Evolutionary conservation across 192 early-diverging fungal species (phyloP).

Genomic region (Coemansia sp.): DNA sequence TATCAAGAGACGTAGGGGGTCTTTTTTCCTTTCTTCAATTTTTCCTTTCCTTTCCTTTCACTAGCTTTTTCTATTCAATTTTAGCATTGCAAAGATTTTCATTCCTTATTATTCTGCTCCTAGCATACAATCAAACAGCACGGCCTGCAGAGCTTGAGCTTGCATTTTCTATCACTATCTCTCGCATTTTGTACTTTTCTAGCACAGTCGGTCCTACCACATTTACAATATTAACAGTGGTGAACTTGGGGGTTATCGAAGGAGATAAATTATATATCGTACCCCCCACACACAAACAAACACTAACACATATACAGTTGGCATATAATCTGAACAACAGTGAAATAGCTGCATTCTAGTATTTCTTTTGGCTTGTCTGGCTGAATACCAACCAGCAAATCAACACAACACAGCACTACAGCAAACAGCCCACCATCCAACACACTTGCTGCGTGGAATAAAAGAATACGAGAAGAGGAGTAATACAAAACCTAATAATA

Average conservation of each 20-base stretch:
- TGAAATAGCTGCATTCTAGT: not conserved
- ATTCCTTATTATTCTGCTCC: no score
- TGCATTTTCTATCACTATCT: no score
- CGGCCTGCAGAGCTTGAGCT: no score
- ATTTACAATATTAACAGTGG: not conserved
- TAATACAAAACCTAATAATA: no score
- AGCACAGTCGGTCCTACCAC: not conserved
- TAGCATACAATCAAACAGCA: no score
- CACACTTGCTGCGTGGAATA: not conserved
- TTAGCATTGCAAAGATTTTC: not conserved
- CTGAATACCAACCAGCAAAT: not conserved
- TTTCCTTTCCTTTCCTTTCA: not conserved
- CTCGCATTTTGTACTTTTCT: not conserved
- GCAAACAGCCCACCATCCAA: not conserved
- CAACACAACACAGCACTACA: not conserved
- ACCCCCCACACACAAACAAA: not conserved
- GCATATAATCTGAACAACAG: not conserved
- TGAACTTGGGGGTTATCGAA: no score
- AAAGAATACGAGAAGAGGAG: no score
- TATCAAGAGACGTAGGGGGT: not conserved
- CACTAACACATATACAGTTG: not conserved
- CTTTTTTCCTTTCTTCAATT: not conserved
- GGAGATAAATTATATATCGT: no score
- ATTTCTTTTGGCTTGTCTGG: conserved; percentile 6
- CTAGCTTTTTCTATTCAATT: conserved; percentile 1